Evolutionary conservation across 2,329 filamentous ascomycete species (phyloP).

Genomic region (Cordyceps javanica): DNA sequence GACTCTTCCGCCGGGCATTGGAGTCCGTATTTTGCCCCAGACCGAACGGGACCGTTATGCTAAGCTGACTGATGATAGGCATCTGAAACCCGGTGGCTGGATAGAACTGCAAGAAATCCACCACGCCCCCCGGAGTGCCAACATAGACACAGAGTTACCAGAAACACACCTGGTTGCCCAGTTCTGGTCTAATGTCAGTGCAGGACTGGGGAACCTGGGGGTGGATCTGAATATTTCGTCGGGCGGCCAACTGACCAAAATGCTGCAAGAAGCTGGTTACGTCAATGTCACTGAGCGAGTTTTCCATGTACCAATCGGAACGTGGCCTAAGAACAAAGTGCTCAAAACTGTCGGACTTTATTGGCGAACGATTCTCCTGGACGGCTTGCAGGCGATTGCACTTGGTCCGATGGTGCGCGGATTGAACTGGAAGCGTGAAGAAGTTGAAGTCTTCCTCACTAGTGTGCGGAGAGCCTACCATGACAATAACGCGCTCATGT

Average conservation of each 20-base stretch:
- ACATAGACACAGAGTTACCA: conserved; percentile 31
- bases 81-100: conserved; percentile 49
- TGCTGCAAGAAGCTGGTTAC: conserved; percentile 46
- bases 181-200: conserved; percentile 41
- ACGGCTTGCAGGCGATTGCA: conserved; percentile 45
- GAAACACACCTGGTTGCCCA: conserved; percentile 35
- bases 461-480: conserved; percentile 43
- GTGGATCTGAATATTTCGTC: conserved; percentile 41
- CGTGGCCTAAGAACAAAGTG: conserved; percentile 46
- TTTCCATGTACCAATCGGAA: conserved; percentile 48
- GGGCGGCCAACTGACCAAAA: conserved; percentile 33
- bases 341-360: conserved; percentile 47
- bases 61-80: conserved; percentile 25
- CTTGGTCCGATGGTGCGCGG: conserved; percentile 46
- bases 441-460: conserved; percentile 43
- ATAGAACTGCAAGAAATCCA: conserved; percentile 50
- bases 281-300: conserved; percentile 43
- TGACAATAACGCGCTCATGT: conserved; percentile 39
- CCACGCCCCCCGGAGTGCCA: conserved; percentile 40
- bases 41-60: not conserved
- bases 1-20: conserved; percentile 38
- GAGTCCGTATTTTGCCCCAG: conserved; percentile 31
- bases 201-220: conserved; percentile 38
- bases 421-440: conserved; percentile 40
- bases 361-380: conserved; percentile 44